Evolutionary conservation across 805 yeast species (phyloP).

Genomic region (Suhomyces sp.): DNA sequence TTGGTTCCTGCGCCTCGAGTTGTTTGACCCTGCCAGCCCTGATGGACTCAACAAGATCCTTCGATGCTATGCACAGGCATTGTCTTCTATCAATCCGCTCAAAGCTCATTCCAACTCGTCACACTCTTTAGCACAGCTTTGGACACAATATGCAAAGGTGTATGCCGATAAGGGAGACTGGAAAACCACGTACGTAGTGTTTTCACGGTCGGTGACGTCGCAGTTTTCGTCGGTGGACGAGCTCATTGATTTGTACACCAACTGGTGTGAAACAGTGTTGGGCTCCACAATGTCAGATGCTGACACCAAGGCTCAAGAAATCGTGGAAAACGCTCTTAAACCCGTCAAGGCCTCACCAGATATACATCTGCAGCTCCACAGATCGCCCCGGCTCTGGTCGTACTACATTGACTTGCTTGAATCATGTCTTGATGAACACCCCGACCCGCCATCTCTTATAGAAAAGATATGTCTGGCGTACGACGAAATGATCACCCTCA

Average conservation of each 20-base stretch:
- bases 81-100: slow-evolving; percentile 62
- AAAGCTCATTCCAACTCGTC: slow-evolving; percentile 25
- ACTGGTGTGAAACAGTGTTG: slow-evolving; percentile 71
- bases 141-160: slow-evolving; percentile 67
- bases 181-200: slow-evolving; percentile 58
- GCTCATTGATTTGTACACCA: slow-evolving; percentile 63
- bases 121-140: slow-evolving; percentile 51
- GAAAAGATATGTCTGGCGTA: slow-evolving; percentile 24
- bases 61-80: slow-evolving; percentile 61
- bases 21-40: slow-evolving; percentile 20
- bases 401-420: slow-evolving; percentile 70
- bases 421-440: slow-evolving; percentile 39
- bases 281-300: slow-evolving; percentile 39
- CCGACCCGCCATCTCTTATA: slow-evolving; percentile 13
- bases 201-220: slow-evolving; percentile 64
- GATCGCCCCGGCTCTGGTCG: slow-evolving; percentile 66
- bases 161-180: slow-evolving; percentile 57
- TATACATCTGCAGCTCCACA: slow-evolving; percentile 29
- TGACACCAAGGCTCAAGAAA: slow-evolving; percentile 31
- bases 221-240: slow-evolving; percentile 64
- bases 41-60: slow-evolving; percentile 36
- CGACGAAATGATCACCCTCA: slow-evolving; percentile 36
- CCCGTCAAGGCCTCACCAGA: neutral
- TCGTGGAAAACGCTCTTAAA: slow-evolving; percentile 28
- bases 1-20: slow-evolving; percentile 65